Base-by-base conservation (phyloP, 2,329 filamentous ascomycete species). In the Magnaporthales sp. region DNA sequence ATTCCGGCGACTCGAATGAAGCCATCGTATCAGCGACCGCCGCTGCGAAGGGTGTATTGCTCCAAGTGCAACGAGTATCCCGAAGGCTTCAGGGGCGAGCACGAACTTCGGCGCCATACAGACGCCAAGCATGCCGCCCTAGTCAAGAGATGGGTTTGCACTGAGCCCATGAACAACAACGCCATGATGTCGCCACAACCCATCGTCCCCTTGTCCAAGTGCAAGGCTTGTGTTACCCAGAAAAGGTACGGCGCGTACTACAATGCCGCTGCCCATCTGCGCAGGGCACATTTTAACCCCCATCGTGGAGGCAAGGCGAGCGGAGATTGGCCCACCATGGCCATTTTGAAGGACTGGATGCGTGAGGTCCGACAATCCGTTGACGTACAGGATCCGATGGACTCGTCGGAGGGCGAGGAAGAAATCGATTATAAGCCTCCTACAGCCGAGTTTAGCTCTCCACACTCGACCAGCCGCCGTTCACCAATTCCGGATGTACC, bases 251-350 rank as follows among this genome's bases (percentile, higher is more conserved):
- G 85, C 84, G 91, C 91, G 19, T 95, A 97, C 79, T 97, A 98
- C 79, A 98, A 98, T 73, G 94, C 93, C 0, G 93, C 93, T 0
- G 94, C 93, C 0, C 94, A 98, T 75, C 84, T 98, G 10, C 86
- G 93, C 60, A 88, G 94, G 64, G 90, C 90, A 0, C 94, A 98
- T 75, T 98, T 97, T 82, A 91, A 64, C 26, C 63, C 63, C 6
- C 63, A 64, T 75, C 80, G 83, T n/a, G 84, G 83, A 9, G 84
- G 83, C 13, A 86, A 82, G 66, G 81, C 80, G 2, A 83, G 83
- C 38, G 82, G 82, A 15, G 79, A 84, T 70, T 84, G 81, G 81
- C 84, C 85, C 5, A 72, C 81, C 9, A 87, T 88, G 85, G 71
- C 73, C n/a, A 81, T 85, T 67, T 76, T 88, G 68, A 86, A 86